Conservation (phyloP, 73 alveolate species). For the Tetrahymena thermophila region DNA sequence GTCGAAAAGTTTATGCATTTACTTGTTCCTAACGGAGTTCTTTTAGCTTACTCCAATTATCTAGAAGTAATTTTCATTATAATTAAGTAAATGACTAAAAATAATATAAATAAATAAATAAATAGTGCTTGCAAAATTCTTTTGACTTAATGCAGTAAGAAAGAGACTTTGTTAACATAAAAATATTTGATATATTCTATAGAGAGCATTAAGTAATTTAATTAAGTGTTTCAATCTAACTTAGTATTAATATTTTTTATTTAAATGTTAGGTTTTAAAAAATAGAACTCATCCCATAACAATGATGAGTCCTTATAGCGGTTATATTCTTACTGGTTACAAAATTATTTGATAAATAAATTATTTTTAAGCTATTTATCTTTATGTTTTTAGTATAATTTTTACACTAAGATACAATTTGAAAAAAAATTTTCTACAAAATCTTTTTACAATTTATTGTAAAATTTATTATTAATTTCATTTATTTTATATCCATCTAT, state of each 20-base stretch:
- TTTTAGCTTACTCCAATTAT: neutral
- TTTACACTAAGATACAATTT: no score
- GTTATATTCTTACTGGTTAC: neutral
- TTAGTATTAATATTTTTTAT: neutral
- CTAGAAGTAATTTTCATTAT: neutral
- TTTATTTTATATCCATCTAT: no score
- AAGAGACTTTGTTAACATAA: neutral
- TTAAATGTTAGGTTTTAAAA: neutral
- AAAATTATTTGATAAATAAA: neutral
- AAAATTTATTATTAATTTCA: neutral
- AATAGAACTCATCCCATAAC: neutral
- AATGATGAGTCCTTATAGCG: neutral
- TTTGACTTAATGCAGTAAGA: neutral
- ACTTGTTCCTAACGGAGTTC: neutral
- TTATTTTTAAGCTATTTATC: no score
- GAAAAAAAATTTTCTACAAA: no score
- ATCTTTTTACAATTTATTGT: no score
- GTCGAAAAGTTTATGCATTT: neutral
- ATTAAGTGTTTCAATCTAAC: neutral
- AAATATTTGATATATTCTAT: neutral
- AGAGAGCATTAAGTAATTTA: neutral
- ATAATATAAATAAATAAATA: neutral
- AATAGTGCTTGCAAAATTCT: neutral
- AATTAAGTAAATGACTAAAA: neutral
- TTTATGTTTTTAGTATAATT: neutral